Base-by-base conservation (phyloP, 1,139 yeast genomes). In the Sugiyamaella novakii region DNA sequence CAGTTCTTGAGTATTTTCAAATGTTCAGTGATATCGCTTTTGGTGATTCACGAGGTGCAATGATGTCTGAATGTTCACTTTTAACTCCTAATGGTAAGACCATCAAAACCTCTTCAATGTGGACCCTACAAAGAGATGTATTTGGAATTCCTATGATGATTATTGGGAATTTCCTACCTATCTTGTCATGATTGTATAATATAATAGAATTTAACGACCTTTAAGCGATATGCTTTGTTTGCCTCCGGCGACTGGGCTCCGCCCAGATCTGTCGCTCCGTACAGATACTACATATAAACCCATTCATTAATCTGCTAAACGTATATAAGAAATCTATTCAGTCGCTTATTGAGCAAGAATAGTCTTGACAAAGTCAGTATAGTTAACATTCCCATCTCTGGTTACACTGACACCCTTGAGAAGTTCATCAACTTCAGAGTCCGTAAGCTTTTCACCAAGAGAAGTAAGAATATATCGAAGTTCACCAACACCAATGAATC, bases 71-170 rank as follows among this genome's bases (percentile, higher is more conserved):
- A 54, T 88, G 95, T 67, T 84, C 91, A 0, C 72, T 87, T 43
- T 66, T 86, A 46, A 80, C 91, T 1, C 83, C 85, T 2, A 73
- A 73, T 36, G 72, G 72, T 2, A 54, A 57, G 29, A 56, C 58
- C 27, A 58, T 89, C 42, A 72, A 83, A 38, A 86, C 96, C 0
- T 80, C 89, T 17, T 84, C 95, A 61, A 83, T 87, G 62, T 87
- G 96, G 95, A 92, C 98, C 0, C 72, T 92, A 21, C 87, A 87
- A 60, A 73, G 96, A 57, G 97, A 91, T 67, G 81, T 87, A 46
- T 91, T 89, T 69, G 96, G 89, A 61, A 82, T 89, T 47, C 97
- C 98, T 12, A 85, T 92, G 91, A 91, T 91, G 95, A 85, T 92
- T 36, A 80, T 92, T 35, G 98, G 97, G 22, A 92, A 88, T 62